A percentile compares a stretch with the other conserved stretches of the same genome.
phyloP scores from a whole-genome alignment of 2,329 filamentous ascomycete species.

The Hawksworthiomyces lignivorus region DNA sequence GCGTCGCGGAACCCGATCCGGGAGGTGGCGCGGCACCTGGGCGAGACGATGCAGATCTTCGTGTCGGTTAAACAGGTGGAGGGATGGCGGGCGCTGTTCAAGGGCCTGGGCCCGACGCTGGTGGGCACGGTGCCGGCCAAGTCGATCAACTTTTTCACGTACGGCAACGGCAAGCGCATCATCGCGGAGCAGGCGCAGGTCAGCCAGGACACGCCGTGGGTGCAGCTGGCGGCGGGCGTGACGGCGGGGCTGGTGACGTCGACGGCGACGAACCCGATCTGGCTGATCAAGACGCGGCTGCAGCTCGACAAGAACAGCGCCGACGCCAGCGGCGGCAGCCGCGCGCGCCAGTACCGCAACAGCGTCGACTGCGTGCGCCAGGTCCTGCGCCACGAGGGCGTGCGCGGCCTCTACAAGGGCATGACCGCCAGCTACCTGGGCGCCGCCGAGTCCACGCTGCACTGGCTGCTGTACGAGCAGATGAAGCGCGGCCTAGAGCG shows the following conservation, averaged over 20 bases:
- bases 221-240: slow-evolving; percentile 71
- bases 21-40: slow-evolving; percentile 64
- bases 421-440: slow-evolving; percentile 88
- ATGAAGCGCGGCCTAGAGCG: slow-evolving; percentile 68
- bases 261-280: slow-evolving; percentile 91
- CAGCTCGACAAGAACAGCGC: slow-evolving; percentile 85
- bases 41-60: slow-evolving; percentile 81
- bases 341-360: slow-evolving; percentile 69
- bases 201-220: slow-evolving; percentile 58
- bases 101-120: slow-evolving; percentile 84
- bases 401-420: slow-evolving; percentile 78
- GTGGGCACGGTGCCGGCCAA: slow-evolving; percentile 83
- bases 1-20: slow-evolving; percentile 49
- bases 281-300: slow-evolving; percentile 88
- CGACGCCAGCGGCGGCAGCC: slow-evolving; percentile 44
- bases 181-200: slow-evolving; percentile 68
- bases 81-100: slow-evolving; percentile 83
- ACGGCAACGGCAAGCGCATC: slow-evolving; percentile 83
- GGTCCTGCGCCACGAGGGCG: slow-evolving; percentile 71
- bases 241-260: slow-evolving; percentile 77
- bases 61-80: slow-evolving; percentile 71
- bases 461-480: slow-evolving; percentile 93
- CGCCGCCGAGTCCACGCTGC: slow-evolving; percentile 80
- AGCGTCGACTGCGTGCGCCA: slow-evolving; percentile 81
- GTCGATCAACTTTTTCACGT: slow-evolving; percentile 89